phyloP scores from a whole-genome alignment of 2,329 filamentous ascomycete species.

The Aspergillus candidus region DNA sequence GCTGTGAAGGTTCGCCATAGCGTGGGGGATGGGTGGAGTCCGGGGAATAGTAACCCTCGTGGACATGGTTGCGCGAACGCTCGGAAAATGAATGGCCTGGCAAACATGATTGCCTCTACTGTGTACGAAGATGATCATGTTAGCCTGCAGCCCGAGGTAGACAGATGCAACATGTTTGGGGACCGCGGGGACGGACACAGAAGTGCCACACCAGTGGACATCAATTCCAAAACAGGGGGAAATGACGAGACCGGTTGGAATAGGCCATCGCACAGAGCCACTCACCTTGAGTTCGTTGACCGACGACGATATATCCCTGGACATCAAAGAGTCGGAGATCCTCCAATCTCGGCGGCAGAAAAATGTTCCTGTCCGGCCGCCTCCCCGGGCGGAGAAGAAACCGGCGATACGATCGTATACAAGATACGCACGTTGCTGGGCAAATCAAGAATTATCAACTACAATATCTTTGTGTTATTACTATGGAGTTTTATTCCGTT shows the following conservation, averaged over 20 bases:
- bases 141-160: neutral
- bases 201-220: no score
- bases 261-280: neutral
- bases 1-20: slow-evolving; percentile 28
- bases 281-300: slow-evolving; percentile 3
- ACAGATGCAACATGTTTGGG: neutral
- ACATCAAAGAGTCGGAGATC: slow-evolving; percentile 7
- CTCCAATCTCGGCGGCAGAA: slow-evolving; percentile 31
- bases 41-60: slow-evolving; percentile 12
- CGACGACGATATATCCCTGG: neutral
- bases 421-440: no score
- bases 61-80: slow-evolving; percentile 23
- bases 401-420: no score
- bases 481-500: no score
- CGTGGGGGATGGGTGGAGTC: slow-evolving; percentile 9
- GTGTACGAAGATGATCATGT: slow-evolving; percentile 1
- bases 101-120: slow-evolving; percentile 25
- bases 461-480: no score
- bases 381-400: no score
- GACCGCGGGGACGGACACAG: neutral
- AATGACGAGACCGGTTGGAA: no score
- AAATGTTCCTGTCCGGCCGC: slow-evolving; percentile 34
- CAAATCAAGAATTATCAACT: no score
- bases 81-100: slow-evolving; percentile 22
- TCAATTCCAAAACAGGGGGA: no score